Evolutionary conservation across 202 grass and related monocot genomes (phyloP).

Genomic region (Cymbopogon flexuosus): DNA sequence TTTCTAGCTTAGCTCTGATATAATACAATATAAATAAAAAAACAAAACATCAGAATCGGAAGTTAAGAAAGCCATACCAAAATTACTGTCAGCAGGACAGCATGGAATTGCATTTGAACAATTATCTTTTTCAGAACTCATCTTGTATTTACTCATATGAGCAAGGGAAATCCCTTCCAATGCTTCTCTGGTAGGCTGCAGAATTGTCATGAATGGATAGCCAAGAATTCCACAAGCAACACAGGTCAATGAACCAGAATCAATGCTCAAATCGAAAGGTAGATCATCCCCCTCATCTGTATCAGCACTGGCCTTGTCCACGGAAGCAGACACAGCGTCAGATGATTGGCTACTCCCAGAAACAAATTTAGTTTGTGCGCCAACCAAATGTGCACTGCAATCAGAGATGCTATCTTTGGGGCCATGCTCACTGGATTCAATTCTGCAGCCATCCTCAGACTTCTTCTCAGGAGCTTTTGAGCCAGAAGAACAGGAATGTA

Average conservation of each 20-base stretch:
- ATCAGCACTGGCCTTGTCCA: constrained; percentile 20
- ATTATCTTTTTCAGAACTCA: constrained; percentile 33
- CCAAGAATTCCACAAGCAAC: constrained; percentile 99
- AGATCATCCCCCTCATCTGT: constrained; percentile 55
- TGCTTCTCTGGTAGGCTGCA: constrained; percentile 77
- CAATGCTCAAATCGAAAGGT: constrained; percentile 85
- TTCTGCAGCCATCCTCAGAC: constrained; percentile 24
- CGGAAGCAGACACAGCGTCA: constrained; percentile 1
- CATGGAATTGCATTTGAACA: constrained; percentile 20
- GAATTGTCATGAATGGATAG: constrained; percentile 92
- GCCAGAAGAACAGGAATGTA: constrained; percentile 35
- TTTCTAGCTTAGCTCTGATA: not conserved
- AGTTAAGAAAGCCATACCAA: constrained; percentile 37
- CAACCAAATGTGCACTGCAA: not conserved
- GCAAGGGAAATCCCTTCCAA: constrained; percentile 54
- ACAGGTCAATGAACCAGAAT: constrained; percentile 94
- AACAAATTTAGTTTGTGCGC: constrained; percentile 5
- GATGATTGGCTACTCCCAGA: constrained; percentile 22
- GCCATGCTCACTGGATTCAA: not conserved
- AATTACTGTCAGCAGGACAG: constrained; percentile 30
- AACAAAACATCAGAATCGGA: constrained; percentile 1
- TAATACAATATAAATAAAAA: not conserved
- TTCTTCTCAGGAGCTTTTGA: constrained; percentile 38
- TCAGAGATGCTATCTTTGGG: constrained; percentile 23
- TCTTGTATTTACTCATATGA: constrained; percentile 30